Evolutionary conservation across 1,284 basidiomycete genomes (phyloP).

Genomic region (Irpex lacteus): DNA sequence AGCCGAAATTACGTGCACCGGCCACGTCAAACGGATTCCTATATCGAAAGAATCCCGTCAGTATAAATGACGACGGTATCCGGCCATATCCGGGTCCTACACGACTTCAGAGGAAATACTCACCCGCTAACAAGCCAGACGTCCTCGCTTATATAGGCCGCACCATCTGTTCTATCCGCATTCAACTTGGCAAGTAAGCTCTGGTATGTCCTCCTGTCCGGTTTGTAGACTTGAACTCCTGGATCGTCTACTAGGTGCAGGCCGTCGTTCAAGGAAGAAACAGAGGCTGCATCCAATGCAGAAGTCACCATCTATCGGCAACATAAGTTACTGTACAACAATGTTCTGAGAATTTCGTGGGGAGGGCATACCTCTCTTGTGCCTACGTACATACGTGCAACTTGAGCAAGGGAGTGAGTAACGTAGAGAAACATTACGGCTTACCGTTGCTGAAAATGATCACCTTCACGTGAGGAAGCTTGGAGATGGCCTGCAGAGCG

Average conservation of each 20-base stretch:
- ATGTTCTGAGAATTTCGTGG: no score
- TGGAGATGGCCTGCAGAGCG: constrained; percentile 20
- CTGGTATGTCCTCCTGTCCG: constrained; percentile 25
- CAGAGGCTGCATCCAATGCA: constrained; percentile 19
- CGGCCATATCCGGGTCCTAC: not conserved
- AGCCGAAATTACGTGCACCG: constrained; percentile 28
- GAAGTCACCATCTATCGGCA: constrained; percentile 26
- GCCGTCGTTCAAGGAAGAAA: constrained; percentile 11
- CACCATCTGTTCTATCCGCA: constrained; percentile 1
- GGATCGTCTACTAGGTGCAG: constrained; percentile 21
- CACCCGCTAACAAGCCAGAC: constrained; percentile 35
- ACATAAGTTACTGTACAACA: not conserved
- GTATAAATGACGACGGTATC: not conserved
- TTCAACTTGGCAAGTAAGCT: constrained; percentile 22
- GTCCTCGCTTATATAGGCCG: constrained; percentile 11
- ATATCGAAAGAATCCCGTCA: not conserved
- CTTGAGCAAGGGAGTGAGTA: not conserved
- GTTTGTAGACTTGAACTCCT: constrained; percentile 26
- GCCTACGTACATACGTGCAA: constrained; percentile 12
- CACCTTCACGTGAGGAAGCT: constrained; percentile 15
- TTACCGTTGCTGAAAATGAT: constrained; percentile 32
- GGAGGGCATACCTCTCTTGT: constrained; percentile 15
- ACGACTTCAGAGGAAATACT: constrained; percentile 9
- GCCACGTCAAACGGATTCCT: constrained; percentile 35
- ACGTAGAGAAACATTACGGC: constrained; percentile 1